Evolutionary conservation across 305 asterid species (phyloP), one percentile per base, ranked within the genome.

Genomic region (Fraxinus sp.): DNA sequence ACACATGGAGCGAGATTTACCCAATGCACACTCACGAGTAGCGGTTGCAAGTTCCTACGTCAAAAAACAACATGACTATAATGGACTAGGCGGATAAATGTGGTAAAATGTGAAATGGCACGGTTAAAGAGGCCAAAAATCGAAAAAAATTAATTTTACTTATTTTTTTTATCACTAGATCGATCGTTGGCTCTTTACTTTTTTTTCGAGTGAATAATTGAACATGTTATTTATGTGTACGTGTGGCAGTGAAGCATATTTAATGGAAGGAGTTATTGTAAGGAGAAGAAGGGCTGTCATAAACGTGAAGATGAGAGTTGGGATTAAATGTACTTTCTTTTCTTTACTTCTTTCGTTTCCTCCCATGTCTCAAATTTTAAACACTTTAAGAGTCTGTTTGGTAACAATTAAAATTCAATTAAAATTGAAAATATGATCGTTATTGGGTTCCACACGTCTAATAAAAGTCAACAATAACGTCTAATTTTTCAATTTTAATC

Each of bases 241-340:
- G 55, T 13, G 10, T 77, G 41, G 5, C 7, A 43, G 20, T 76
- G 36, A 9, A 76, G 18, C 9, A 33, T 46, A 86, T 62, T 84
- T 64, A 88, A 59, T 66, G 57, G 73, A 30, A 79, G 28, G 62
- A 11, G 26, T 81, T 32, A 66, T 77, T 24, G 77, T 55, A 77
- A 80, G 79, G 84, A 49, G 52, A 82, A 66, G 85, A 43, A 37
- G 37, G 71, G 41, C 79, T 81, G 81, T 24, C 77, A 73, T 2
- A 82, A 72, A 81, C 80, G 84, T 85, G 87, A 85, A 77, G 68
- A 71, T 77, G 77, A 77, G 79, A 36, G 7, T 55, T 70, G 26
- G 57, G 26, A 79, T 78, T 88, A 66, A 85, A 86, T 84, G 87
- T 83, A 85, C 52, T 86, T 81, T 76, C 32, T 78, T 26, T 18